Percentiles rank a stretch among this genome's conserved stretches.
Evolutionary conservation across 306 rosid species (phyloP).

Genomic region (Potentilla sterilis): DNA sequence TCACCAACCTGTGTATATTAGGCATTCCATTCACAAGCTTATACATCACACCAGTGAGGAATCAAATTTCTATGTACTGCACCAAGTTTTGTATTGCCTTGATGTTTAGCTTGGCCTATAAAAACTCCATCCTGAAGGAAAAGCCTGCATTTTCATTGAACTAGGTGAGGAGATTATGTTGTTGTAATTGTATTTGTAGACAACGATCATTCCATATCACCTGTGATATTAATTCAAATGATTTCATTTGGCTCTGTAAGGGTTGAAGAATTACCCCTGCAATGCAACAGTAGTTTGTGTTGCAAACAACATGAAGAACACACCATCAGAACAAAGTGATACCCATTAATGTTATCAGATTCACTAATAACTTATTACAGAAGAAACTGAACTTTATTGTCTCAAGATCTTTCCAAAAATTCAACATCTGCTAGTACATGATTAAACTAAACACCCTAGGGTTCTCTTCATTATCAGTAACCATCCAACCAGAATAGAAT

Average conservation of each 20-base stretch:
- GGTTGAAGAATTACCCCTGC: neutral
- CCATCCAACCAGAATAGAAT: conserved; percentile 29
- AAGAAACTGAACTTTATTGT: neutral
- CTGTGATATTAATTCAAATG: neutral
- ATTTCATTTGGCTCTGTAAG: neutral
- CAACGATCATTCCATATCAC: neutral
- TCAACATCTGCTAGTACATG: conserved; percentile 30
- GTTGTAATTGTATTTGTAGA: neutral
- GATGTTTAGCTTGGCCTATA: conserved; percentile 1
- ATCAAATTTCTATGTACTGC: neutral
- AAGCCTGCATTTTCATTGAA: neutral
- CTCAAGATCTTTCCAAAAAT: conserved; percentile 20
- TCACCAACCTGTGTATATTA: conserved; percentile 50
- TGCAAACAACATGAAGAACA: neutral
- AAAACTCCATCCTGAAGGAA: neutral
- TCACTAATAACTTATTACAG: neutral
- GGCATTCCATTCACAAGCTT: conserved; percentile 6
- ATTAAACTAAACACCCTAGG: conserved; percentile 28
- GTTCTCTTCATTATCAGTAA: conserved; percentile 11
- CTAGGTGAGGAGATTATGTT: conserved; percentile 11
- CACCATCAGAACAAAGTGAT: neutral
- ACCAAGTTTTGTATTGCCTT: neutral
- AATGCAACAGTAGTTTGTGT: neutral
- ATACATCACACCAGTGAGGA: neutral
- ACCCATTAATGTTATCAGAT: neutral